Evolutionary conservation across 2,329 filamentous ascomycete species (phyloP).

Genomic region (Basipetospora chlamydospora): DNA sequence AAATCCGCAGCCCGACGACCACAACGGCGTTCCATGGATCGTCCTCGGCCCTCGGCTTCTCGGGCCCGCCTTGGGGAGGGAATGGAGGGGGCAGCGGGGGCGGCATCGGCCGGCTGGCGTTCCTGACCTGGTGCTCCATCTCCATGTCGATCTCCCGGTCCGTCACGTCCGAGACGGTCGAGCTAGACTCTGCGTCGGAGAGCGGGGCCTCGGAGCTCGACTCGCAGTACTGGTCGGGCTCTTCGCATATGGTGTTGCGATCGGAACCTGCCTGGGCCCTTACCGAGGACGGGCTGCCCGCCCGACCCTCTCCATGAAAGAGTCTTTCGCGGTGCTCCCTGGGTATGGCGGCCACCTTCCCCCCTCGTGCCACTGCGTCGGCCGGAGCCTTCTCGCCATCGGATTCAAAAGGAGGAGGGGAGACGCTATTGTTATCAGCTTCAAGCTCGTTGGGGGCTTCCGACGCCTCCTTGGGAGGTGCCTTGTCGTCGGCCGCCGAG

Average conservation of each 20-base stretch:
- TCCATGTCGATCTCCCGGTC: conserved; percentile 3
- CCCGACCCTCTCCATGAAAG: too few species aligned
- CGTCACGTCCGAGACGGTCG: background rate
- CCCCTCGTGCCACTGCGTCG: too few species aligned
- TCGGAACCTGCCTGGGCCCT: too few species aligned
- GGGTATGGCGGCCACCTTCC: too few species aligned
- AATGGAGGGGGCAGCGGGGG: background rate
- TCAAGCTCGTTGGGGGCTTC: too few species aligned
- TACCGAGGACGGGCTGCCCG: too few species aligned
- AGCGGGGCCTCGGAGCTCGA: background rate
- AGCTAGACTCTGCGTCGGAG: background rate
- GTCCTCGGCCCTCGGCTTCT: conserved; percentile 4
- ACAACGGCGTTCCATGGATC: conserved; percentile 25
- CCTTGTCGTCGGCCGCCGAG: too few species aligned
- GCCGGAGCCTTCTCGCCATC: too few species aligned
- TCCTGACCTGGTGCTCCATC: background rate
- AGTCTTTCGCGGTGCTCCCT: too few species aligned
- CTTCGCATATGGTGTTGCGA: background rate
- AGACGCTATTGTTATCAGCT: too few species aligned
- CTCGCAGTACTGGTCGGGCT: conserved; percentile 1
- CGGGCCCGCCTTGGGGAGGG: background rate
- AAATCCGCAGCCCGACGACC: conserved; percentile 23
- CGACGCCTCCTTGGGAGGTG: too few species aligned
- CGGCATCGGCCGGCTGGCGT: background rate
- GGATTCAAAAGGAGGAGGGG: too few species aligned